These are phyloP conservation scores for Cytospora mali DNA, from an alignment of 2,329 filamentous ascomycete genomes.

Conservation along the genomic window DNA sequence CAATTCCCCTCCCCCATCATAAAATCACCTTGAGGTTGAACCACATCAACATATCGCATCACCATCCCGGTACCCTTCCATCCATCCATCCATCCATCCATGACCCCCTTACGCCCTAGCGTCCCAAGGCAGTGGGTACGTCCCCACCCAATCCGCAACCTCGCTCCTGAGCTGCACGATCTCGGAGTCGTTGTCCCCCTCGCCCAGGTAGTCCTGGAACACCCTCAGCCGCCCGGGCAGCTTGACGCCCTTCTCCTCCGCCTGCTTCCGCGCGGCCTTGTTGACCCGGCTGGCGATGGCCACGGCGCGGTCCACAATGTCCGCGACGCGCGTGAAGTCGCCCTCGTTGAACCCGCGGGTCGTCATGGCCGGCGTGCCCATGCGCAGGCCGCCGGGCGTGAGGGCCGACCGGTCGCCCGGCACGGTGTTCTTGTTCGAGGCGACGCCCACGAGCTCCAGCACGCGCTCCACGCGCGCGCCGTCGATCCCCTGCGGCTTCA, in stretches of 20 bases:
- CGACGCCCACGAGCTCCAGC: conserved; percentile 89
- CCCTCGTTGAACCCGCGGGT: conserved; percentile 87
- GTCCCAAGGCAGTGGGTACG: conserved; percentile 72
- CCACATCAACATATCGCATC: neutral
- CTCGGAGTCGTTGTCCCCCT: conserved; percentile 68
- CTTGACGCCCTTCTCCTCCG: conserved; percentile 68
- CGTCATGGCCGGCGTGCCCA: conserved; percentile 97
- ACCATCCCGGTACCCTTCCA: too few species aligned
- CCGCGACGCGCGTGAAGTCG: conserved; percentile 85
- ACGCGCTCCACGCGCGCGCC: conserved; percentile 88
- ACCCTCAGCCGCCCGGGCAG: conserved; percentile 64
- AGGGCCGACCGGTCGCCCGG: conserved; percentile 93
- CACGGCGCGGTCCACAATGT: conserved; percentile 83
- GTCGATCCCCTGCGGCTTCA: conserved; percentile 86
- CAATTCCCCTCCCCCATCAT: neutral
- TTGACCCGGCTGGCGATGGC: conserved; percentile 76
- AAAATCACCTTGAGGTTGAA: conserved; percentile 16
- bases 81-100: too few species aligned
- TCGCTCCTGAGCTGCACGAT: conserved; percentile 73
- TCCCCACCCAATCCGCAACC: conserved; percentile 78
- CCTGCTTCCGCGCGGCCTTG: conserved; percentile 70
- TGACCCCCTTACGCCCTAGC: conserved; percentile 35
- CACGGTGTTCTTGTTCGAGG: conserved; percentile 99
- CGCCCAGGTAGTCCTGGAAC: conserved; percentile 69
- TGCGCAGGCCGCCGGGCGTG: conserved; percentile 87